Evolutionary conservation across 352 stramenopile species (phyloP), one percentile per base, ranked within the genome.

Genomic region (Pythium sukuiense): DNA sequence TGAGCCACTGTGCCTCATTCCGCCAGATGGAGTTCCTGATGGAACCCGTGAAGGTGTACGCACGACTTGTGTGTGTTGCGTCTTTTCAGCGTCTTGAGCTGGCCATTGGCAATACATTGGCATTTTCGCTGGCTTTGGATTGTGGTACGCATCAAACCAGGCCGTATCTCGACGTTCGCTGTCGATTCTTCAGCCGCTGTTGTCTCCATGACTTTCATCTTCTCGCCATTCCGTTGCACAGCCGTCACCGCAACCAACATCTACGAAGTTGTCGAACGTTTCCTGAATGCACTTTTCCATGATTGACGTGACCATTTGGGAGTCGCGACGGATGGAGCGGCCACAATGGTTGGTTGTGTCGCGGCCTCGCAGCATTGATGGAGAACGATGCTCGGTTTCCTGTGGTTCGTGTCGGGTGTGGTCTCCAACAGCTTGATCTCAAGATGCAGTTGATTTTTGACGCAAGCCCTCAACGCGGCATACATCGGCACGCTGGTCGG

Each of bases 351-450:
- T 6, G 55, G 55, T 14, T 26, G 14, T 24, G 12, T 24, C 32
- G 33, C n/a, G 55, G 55, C 7, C 3, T 61, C 2, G 35, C 20
- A 14, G 53, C 55, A n/a, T 18, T 43, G 12, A n/a, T 61, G 7
- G 55, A 61, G n/a, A 18, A 8, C 1, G 20, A 61, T 14, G 35
- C 55, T 2, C 7, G 30, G 12, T 3, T 52, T 18, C 2, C 20
- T 2, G 18, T 69, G 7, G 45, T 30, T 29, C 35, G 63, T 39
- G 59, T 70, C 4, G 70, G 67, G 61, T 70, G 65, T 35, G 65
- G 58, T 3, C 16, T 74, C 1, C 61, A 74, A 24, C 72, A 75
- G 52, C 60, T 77, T 5, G 66, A 70, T 29, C 57, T 67, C 16
- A 52, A 71, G 11, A 65, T 75, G 30, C 37, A 62, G 1, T 55